phyloP scores from a whole-genome alignment of 345 rosid genomes.

The Combretum micranthum region DNA sequence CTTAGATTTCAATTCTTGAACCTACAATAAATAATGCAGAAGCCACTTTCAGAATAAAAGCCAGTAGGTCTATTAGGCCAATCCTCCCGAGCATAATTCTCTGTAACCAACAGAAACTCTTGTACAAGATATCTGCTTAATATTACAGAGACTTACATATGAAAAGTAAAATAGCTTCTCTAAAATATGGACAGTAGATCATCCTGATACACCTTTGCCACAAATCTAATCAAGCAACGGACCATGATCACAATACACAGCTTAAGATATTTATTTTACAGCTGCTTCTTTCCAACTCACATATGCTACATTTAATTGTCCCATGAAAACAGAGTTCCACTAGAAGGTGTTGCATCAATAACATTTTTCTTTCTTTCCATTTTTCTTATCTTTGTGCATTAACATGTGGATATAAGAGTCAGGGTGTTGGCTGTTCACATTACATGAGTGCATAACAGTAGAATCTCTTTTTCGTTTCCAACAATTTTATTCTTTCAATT shows the following conservation, averaged over 20 bases:
- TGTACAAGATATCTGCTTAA: not conserved
- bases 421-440: no score
- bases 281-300: no score
- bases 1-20: conserved; percentile 71
- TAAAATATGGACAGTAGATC: no score
- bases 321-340: not conserved
- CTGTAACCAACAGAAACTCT: not conserved
- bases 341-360: not conserved
- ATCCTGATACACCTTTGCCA: no score
- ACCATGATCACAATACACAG: no score
- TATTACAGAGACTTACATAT: not conserved
- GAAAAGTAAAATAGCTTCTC: not conserved
- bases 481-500: not conserved
- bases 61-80: not conserved
- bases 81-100: not conserved
- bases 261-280: no score
- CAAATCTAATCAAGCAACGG: no score
- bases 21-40: conserved; percentile 32
- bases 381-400: not conserved
- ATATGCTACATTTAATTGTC: no score
- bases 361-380: no score
- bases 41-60: no score
- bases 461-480: no score
- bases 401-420: not conserved
- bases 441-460: no score